Conservation (phyloP, 768 basidiomycete species). For the Ephemerocybe angulata region DNA sequence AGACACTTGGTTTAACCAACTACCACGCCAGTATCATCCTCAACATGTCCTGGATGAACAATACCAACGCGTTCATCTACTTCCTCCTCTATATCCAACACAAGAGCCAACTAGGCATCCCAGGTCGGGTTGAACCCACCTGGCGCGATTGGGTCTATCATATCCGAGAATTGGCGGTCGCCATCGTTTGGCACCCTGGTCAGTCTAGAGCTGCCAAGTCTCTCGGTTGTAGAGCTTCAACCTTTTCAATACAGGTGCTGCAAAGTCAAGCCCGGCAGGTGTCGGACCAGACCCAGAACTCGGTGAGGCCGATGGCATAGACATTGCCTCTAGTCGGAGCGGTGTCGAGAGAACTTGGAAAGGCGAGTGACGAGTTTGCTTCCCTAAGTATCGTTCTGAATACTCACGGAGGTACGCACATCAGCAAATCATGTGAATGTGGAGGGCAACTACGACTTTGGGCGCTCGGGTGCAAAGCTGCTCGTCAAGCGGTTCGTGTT, state of each 20-base stretch:
- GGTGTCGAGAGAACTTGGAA: too few species aligned
- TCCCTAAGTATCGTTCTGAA: too few species aligned
- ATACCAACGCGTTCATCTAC: slow-evolving; percentile 16
- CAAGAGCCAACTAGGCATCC: not conserved
- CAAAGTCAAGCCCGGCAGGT: too few species aligned
- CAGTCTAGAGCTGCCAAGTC: too few species aligned
- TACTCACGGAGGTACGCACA: too few species aligned
- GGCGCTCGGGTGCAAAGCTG: not conserved
- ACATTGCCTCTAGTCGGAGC: too few species aligned
- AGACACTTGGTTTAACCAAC: slow-evolving; percentile 11
- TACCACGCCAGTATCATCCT: slow-evolving; percentile 23
- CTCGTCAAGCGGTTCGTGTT: not conserved
- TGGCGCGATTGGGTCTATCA: not conserved
- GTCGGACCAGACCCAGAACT: too few species aligned
- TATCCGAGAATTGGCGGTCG: not conserved
- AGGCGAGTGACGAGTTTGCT: too few species aligned
- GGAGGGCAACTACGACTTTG: not conserved
- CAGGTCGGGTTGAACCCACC: not conserved
- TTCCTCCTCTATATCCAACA: slow-evolving; percentile 10
- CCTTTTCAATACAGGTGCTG: too few species aligned
- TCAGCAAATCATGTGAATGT: not conserved
- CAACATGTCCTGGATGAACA: slow-evolving; percentile 25
- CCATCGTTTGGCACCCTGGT: too few species aligned
- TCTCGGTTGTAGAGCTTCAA: too few species aligned
- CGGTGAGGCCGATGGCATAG: too few species aligned